Base-by-base conservation (phyloP, 2,329 filamentous ascomycete species). In the Aspergillus eucalypticola region DNA sequence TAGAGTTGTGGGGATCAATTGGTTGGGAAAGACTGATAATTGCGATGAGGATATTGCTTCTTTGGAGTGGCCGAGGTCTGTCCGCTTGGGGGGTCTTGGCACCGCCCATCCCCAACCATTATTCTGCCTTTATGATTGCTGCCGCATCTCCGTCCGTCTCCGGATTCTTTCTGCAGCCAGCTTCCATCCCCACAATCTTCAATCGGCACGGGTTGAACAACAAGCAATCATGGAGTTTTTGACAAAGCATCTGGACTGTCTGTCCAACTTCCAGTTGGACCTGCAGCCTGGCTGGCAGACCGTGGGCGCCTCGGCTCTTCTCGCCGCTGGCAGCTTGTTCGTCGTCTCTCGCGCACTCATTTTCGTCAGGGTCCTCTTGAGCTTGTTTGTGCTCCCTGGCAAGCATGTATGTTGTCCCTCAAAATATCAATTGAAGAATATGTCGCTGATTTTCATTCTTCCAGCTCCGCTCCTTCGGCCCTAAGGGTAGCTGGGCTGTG, bases 401-500 rank as follows among this genome's bases (percentile, higher is more conserved):
- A 80, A 78, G 69, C 74, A 79, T 64, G 80, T 82, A 78, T 55
- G 78, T 69, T 32, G 17, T 0, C 5, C 8, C 3, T 29, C 8
- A 15, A 3, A 3, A 8, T 3, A 25, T 38, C 5, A 11, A 21
- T 15, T 8, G 6, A 10, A 50, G n/a, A 32, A 15, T 32, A 8
- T 19, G 1, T 23, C 56, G 60, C 66, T 71, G 35, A 71, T 29
- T 21, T 15, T 19, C n/a, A 19, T 41, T 3, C 7, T 25, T 54
- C 41, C 58, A 96, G 94, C 88, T 99, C 60, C 88, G 88, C 69
- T 92, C 90, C 67, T 98, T 96, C 79, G 95, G 93, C 67, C 90
- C 90, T 69, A 91, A 92, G 71, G 94, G 94, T 63, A 93, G 90
- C 60, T 99, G 94, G 93, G 95, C 91, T 32, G 86, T 99, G 58